A percentile compares a stretch with the other conserved stretches of the same genome.
Conservation (phyloP, 2,329 filamentous ascomycete genomes). For the Aspergillus thermomutatus region DNA sequence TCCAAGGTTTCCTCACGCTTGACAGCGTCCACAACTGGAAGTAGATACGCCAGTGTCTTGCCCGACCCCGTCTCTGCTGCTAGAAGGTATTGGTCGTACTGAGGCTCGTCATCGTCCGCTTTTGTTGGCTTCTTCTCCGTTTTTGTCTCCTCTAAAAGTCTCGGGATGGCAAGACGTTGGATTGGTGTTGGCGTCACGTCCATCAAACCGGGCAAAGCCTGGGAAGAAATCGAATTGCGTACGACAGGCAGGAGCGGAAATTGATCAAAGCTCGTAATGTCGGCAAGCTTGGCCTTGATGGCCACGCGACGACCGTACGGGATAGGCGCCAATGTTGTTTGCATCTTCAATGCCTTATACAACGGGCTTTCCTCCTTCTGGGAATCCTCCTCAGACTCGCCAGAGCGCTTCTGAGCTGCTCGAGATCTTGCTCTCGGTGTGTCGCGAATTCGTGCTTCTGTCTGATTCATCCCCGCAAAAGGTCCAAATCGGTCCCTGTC, state of each 20-base stretch:
- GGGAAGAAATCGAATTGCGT: slow-evolving; percentile 65
- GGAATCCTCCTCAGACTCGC: slow-evolving; percentile 30
- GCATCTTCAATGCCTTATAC: slow-evolving; percentile 92
- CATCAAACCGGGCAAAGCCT: slow-evolving; percentile 71
- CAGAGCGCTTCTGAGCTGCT: slow-evolving; percentile 44
- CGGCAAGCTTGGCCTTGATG: slow-evolving; percentile 59
- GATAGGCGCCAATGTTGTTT: slow-evolving; percentile 70
- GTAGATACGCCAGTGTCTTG: slow-evolving; percentile 89
- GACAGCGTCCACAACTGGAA: slow-evolving; percentile 79
- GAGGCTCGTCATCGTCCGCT: slow-evolving; percentile 36
- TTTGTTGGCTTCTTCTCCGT: slow-evolving; percentile 35
- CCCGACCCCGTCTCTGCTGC: slow-evolving; percentile 96
- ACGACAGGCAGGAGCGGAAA: slow-evolving; percentile 72
- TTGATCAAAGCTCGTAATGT: slow-evolving; percentile 75
- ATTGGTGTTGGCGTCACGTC: slow-evolving; percentile 82
- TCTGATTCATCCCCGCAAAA: slow-evolving; percentile 60
- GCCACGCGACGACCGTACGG: slow-evolving; percentile 67
- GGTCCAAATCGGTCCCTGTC: slow-evolving; percentile 49
- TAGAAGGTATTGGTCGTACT: slow-evolving; percentile 69
- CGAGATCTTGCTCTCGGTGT: slow-evolving; percentile 32
- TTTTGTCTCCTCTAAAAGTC: slow-evolving; percentile 59
- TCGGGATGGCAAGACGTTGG: slow-evolving; percentile 83
- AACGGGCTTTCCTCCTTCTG: slow-evolving; percentile 49
- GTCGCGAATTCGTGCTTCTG: slow-evolving; percentile 44
- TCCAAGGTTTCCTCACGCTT: slow-evolving; percentile 71